Evolutionary conservation across 768 basidiomycete species (phyloP).

Genomic region (Termitomyces sp.): DNA sequence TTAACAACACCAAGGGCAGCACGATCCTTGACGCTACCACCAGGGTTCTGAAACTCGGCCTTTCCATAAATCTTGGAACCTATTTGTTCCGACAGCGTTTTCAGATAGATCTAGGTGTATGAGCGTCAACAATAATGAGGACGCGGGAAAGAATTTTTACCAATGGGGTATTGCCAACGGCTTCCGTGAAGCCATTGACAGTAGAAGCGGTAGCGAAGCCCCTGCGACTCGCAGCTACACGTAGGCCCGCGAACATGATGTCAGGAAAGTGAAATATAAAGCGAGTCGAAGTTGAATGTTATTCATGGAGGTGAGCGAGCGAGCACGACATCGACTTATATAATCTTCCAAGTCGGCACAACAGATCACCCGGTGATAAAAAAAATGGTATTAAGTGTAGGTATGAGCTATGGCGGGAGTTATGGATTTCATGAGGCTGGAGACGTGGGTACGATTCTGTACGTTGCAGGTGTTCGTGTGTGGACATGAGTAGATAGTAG

Average conservation of each 20-base stretch:
- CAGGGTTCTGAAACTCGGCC: constrained; percentile 98
- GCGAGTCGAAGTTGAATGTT: not conserved
- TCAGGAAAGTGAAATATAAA: constrained; percentile 13
- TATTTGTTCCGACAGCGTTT: constrained; percentile 73
- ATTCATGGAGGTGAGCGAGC: constrained; percentile 14
- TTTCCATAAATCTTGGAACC: constrained; percentile 89
- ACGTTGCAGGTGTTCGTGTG: constrained; percentile 34
- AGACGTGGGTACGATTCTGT: constrained; percentile 27
- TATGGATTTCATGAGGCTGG: constrained; percentile 28
- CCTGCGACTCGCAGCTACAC: constrained; percentile 22
- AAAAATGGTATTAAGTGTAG: constrained; percentile 18
- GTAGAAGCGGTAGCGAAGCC: constrained; percentile 34
- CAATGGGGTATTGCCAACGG: constrained; percentile 91
- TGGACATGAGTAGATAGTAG: constrained; percentile 33
- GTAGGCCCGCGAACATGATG: constrained; percentile 29
- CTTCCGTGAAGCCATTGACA: constrained; percentile 78
- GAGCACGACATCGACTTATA: constrained; percentile 35
- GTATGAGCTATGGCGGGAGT: constrained; percentile 16
- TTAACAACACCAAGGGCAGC: constrained; percentile 86
- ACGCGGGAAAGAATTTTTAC: constrained; percentile 36
- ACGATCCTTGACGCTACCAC: constrained; percentile 96
- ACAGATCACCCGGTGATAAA: not conserved
- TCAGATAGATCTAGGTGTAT: constrained; percentile 67
- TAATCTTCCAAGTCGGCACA: constrained; percentile 15
- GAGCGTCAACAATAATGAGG: not conserved